Evolutionary conservation across 441 rosid species (phyloP).

Genomic region (Euphorbia schlechtendalii): DNA sequence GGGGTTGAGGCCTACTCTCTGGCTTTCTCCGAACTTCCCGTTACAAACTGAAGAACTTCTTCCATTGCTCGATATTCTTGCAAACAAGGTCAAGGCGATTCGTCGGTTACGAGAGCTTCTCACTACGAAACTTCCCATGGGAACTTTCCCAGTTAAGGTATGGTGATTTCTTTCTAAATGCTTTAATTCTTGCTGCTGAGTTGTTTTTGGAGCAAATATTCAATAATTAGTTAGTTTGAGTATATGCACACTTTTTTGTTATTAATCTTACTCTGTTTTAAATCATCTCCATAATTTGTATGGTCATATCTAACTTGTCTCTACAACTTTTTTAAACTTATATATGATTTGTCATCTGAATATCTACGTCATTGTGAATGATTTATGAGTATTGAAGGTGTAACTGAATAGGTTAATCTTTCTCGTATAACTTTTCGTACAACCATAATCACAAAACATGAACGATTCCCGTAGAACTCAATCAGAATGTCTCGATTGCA

Average conservation of each 20-base stretch:
- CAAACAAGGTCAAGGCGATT: constrained; percentile 94
- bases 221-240: not conserved
- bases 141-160: constrained; percentile 97
- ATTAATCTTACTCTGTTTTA: not conserved
- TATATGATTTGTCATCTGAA: not conserved
- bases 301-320: not conserved
- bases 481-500: no score
- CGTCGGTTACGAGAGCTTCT: constrained; percentile 93
- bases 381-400: not conserved
- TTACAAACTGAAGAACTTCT: constrained; percentile 86
- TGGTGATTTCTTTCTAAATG: constrained; percentile 5
- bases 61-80: constrained; percentile 94
- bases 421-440: no score
- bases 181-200: no score
- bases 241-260: not conserved
- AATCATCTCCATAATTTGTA: not conserved
- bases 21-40: constrained; percentile 86
- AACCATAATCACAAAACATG: no score
- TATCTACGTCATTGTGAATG: not conserved
- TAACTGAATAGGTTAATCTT: not conserved
- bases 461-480: no score
- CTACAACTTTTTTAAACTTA: not conserved
- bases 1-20: constrained; percentile 83
- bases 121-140: constrained; percentile 85
- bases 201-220: not conserved